Conservation (phyloP, 306 rosid species). For the Carpinus fangiana region DNA sequence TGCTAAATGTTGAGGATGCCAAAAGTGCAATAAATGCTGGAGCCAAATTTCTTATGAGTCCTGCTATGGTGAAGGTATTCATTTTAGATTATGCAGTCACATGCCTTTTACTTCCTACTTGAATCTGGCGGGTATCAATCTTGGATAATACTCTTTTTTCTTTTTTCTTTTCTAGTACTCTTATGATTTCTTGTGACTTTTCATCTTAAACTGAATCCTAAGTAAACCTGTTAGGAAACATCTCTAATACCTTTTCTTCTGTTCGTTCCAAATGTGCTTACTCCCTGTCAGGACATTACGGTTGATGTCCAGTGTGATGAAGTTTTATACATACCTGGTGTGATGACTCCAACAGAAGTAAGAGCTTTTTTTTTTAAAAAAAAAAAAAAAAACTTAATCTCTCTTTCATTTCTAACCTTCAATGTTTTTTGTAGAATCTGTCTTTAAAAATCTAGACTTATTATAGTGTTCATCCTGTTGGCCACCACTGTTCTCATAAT, state of each 20-base stretch:
- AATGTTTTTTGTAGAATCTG: neutral
- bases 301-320: slow-evolving; percentile 43
- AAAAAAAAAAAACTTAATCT: neutral
- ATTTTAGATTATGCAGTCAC: neutral
- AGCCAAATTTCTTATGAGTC: slow-evolving; percentile 93
- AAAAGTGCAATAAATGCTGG: slow-evolving; percentile 66
- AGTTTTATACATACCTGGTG: slow-evolving; percentile 78
- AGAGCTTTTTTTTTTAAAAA: slow-evolving; percentile 23
- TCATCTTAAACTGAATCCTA: slow-evolving; percentile 3
- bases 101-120: neutral
- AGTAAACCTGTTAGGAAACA: slow-evolving; percentile 3
- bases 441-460: slow-evolving; percentile 8
- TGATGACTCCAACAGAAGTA: slow-evolving; percentile 98
- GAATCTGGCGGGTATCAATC: neutral
- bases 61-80: slow-evolving; percentile 70
- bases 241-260: slow-evolving; percentile 6
- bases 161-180: slow-evolving; percentile 7
- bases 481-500: neutral
- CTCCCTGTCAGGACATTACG: slow-evolving; percentile 62
- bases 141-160: neutral
- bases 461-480: slow-evolving; percentile 7
- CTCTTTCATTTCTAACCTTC: slow-evolving; percentile 15
- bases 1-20: slow-evolving; percentile 78
- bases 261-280: neutral
- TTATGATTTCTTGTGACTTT: slow-evolving; percentile 10